A percentile compares a stretch with the other conserved stretches of the same genome.
Conservation (phyloP, 2,329 filamentous ascomycete species). For the Alternaria sp. region DNA sequence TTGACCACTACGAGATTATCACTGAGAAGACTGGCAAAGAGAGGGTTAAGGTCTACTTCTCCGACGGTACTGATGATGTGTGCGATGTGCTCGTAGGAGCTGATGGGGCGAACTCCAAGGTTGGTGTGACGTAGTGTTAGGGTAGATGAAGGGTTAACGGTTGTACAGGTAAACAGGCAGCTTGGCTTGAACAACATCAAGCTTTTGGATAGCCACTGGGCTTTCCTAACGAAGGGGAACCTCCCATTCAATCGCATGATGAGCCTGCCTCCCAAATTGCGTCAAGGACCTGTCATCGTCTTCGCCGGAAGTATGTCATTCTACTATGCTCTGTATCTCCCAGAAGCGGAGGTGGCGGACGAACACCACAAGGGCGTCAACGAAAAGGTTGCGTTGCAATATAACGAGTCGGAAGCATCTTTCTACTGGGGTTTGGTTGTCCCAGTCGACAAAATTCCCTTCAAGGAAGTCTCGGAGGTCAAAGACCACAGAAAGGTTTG, state of each 20-base stretch:
- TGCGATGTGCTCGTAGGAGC: slow-evolving; percentile 5
- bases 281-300: background rate
- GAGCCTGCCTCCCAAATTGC: background rate
- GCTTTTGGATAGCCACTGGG: background rate
- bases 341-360: background rate
- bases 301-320: background rate
- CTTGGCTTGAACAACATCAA: background rate
- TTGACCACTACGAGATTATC: background rate
- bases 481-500: background rate
- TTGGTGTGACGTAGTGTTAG: background rate
- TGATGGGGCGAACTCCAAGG: slow-evolving; percentile 7
- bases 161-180: background rate
- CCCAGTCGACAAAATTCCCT: background rate
- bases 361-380: background rate
- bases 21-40: background rate
- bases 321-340: background rate
- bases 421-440: background rate
- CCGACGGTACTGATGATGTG: background rate
- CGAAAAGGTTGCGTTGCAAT: background rate
- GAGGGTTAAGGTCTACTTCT: background rate
- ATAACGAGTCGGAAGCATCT: background rate
- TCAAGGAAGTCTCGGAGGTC: background rate
- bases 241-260: background rate
- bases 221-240: background rate
- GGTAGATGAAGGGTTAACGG: background rate